Conservation (phyloP, 2,329 filamentous ascomycete species). For the Calonectria hawksworthii region DNA sequence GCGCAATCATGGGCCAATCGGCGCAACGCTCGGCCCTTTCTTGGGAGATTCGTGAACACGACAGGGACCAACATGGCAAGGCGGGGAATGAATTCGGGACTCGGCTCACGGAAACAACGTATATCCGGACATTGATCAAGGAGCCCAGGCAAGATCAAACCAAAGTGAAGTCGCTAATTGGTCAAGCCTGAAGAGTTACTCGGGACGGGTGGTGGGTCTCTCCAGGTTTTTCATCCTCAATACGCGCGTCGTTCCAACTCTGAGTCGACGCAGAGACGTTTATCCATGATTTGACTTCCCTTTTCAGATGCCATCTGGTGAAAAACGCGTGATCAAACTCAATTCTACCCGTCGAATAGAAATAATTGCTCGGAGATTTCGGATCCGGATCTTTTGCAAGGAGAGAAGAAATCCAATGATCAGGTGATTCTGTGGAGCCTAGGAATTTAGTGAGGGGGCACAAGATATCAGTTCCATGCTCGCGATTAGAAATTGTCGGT, state of each 20-base stretch:
- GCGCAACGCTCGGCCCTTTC: constrained; percentile 8
- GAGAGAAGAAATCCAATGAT: too few relatives aligned
- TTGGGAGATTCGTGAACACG: neutral
- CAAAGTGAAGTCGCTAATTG: neutral
- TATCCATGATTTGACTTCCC: neutral
- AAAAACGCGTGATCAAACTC: neutral
- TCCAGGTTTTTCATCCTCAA: constrained; percentile 11
- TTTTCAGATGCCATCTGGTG: neutral
- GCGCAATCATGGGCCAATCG: neutral
- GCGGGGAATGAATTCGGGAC: neutral
- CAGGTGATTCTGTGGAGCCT: neutral
- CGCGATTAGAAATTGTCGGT: neutral
- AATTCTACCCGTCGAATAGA: neutral
- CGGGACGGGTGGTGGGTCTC: neutral
- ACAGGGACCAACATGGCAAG: neutral
- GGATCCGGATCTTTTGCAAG: neutral
- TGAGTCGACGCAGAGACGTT: neutral
- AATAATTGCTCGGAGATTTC: neutral
- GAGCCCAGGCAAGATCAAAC: neutral
- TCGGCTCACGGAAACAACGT: constrained; percentile 7
- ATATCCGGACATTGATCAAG: constrained; percentile 1
- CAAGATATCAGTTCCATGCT: neutral
- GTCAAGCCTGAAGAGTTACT: neutral
- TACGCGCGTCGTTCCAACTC: neutral
- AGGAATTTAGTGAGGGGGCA: neutral